Evolutionary conservation across 2,329 filamentous ascomycete species (phyloP), one percentile per base, ranked within the genome.

Genomic region (Cytospora piceicola): DNA sequence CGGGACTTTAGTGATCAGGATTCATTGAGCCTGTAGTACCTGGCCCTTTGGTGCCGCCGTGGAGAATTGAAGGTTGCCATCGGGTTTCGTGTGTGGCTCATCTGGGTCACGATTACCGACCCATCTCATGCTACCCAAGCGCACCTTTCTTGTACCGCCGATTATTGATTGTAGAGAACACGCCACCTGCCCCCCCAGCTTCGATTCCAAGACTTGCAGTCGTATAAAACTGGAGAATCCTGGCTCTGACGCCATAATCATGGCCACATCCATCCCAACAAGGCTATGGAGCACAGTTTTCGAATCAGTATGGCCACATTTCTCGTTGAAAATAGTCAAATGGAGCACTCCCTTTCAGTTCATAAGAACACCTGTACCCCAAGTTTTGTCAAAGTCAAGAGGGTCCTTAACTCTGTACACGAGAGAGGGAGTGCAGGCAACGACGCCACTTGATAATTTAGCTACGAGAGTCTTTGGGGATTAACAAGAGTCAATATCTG

Each of bases 331-430:
- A 8, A 9, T n/a, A 8, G 9, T 29, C 27, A 3, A 29, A 24
- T 6, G 1, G 17, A 3, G 32, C 9, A 59, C 57, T 51, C n/a
- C 51, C 57, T 8, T 24, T 39, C 57, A 32, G 12, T 42, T 32
- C 57, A 51, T 49, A 12, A 59, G 39, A 8, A 59, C 22, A 32
- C 57, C 57, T 1, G 27, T 17, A 27, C 15, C 32, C 57, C 57
- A 59, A 9, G 57, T 32, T 20, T 24, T 22, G 49, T 59, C 39
- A 4, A 14, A 7, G 11, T 51, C 27, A 20, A 22, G 39, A 15
- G 49, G 39, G 8, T 39, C 46, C 29, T 59, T 32, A 59, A 59
- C 27, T 11, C 57, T 59, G 24, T 59, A 59, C 1, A 5, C 57
- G 49, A 59, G 57, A 59, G 39, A 59, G 2, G 51, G 27, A 4